phyloP scores from a whole-genome alignment of 495 filamentous ascomycete genomes.

The Aspergillus baeticus region DNA sequence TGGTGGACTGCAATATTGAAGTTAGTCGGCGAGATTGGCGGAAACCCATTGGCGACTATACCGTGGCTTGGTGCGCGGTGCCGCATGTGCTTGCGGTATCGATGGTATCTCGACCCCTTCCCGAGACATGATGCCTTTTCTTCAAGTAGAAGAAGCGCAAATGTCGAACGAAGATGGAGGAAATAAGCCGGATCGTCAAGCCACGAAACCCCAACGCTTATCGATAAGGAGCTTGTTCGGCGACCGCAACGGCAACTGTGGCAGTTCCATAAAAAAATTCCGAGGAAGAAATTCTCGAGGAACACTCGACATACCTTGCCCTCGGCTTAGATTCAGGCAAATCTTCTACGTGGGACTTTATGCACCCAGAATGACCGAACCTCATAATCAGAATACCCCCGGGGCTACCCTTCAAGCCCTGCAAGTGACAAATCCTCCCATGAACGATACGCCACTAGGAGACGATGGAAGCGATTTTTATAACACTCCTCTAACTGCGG shows the following conservation, averaged over 20 bases:
- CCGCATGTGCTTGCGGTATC: conserved; percentile 1
- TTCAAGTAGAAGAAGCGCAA: neutral
- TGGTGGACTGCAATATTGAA: conserved; percentile 33
- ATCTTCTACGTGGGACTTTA: conserved; percentile 6
- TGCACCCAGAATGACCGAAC: conserved; percentile 41
- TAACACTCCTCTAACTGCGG: conserved; percentile 35
- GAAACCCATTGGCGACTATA: conserved; percentile 17
- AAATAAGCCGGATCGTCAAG: no score
- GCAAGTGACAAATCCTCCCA: conserved; percentile 23
- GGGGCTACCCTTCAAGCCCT: conserved; percentile 20
- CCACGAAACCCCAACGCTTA: conserved; percentile 13
- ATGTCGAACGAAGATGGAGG: neutral
- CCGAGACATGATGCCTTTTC: conserved; percentile 14
- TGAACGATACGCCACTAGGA: conserved; percentile 34
- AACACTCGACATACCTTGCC: neutral
- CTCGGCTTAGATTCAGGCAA: neutral
- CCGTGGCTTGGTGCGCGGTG: conserved; percentile 31
- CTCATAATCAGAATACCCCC: conserved; percentile 22
- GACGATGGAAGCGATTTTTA: conserved; percentile 46
- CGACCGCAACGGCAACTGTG: conserved; percentile 31
- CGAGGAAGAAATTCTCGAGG: conserved; percentile 1
- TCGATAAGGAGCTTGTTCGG: conserved; percentile 33
- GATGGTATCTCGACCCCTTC: conserved; percentile 13
- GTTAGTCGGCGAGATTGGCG: conserved; percentile 1
- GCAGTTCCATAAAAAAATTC: conserved; percentile 31